Percentiles rank a stretch among this genome's conserved stretches.
Conservation (phyloP, 2,329 filamentous ascomycete species). For the Calonectria honghensis region DNA sequence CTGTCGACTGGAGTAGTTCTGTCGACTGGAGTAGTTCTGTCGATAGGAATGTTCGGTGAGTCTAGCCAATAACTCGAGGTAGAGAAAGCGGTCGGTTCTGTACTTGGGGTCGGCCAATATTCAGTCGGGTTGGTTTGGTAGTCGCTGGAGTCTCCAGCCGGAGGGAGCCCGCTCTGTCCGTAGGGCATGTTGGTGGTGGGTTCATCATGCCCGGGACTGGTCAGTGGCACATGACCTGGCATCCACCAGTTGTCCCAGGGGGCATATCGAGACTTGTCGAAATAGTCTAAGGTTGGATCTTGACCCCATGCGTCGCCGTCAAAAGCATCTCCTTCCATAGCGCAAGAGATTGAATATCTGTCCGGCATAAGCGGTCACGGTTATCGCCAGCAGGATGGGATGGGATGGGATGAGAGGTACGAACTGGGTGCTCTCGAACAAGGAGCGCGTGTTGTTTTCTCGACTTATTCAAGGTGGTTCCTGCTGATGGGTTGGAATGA, state of each 20-base stretch:
- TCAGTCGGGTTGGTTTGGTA: background rate
- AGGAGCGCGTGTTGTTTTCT: background rate
- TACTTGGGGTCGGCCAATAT: background rate
- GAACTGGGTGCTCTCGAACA: background rate
- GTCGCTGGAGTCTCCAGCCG: background rate
- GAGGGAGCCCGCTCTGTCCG: background rate
- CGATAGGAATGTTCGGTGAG: background rate
- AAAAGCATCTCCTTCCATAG: background rate
- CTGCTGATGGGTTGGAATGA: background rate
- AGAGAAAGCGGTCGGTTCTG: background rate
- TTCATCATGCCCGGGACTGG: background rate
- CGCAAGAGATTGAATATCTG: background rate
- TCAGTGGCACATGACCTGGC: background rate
- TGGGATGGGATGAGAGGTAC: too few species aligned
- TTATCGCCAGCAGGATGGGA: background rate
- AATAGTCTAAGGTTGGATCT: background rate
- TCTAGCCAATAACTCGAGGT: background rate
- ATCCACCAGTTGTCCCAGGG: slow-evolving; percentile 1
- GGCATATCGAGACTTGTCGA: background rate
- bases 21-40: background rate
- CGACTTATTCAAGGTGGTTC: background rate
- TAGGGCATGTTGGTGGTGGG: too few species aligned
- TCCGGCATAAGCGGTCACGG: background rate
- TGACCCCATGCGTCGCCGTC: background rate
- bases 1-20: background rate